Conservation (phyloP, 352 stramenopile genomes). For the Pythium pyrilobum region DNA sequence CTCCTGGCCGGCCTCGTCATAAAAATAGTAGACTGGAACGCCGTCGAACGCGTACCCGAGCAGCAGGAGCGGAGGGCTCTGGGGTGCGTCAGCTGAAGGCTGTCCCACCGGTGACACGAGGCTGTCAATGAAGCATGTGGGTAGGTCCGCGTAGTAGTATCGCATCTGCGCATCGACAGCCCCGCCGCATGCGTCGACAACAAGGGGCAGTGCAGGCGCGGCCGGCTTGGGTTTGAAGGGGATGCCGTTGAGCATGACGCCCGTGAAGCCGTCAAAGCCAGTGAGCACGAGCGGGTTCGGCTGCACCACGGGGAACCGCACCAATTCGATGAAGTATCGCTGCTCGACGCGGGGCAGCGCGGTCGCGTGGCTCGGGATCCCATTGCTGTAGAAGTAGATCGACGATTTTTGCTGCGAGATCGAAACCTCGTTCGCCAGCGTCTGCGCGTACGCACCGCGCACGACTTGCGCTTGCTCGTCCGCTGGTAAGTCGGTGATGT, state of each 20-base stretch:
- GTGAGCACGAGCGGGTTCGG: constrained; percentile 22
- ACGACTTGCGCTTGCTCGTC: neutral
- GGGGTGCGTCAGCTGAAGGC: no score
- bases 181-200: constrained; percentile 41
- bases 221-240: constrained; percentile 44
- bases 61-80: constrained; percentile 20
- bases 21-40: constrained; percentile 47
- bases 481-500: constrained; percentile 18
- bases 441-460: neutral
- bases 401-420: constrained; percentile 33
- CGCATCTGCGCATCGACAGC: constrained; percentile 32
- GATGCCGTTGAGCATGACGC: constrained; percentile 60
- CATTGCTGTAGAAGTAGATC: constrained; percentile 59
- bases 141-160: constrained; percentile 46
- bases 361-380: constrained; percentile 38
- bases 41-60: constrained; percentile 65
- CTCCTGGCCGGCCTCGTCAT: constrained; percentile 39
- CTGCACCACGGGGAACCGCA: constrained; percentile 38
- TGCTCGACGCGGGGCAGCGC: constrained; percentile 11
- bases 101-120: constrained; percentile 2
- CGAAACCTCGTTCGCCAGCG: constrained; percentile 35
- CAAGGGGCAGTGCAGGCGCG: no score
- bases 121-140: constrained; percentile 32
- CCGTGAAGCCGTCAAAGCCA: constrained; percentile 26
- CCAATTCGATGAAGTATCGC: constrained; percentile 56